Evolutionary conservation across 208 protist species (phyloP), one percentile per base, ranked within the genome.

Genomic region (Trypanosoma cruzi): DNA sequence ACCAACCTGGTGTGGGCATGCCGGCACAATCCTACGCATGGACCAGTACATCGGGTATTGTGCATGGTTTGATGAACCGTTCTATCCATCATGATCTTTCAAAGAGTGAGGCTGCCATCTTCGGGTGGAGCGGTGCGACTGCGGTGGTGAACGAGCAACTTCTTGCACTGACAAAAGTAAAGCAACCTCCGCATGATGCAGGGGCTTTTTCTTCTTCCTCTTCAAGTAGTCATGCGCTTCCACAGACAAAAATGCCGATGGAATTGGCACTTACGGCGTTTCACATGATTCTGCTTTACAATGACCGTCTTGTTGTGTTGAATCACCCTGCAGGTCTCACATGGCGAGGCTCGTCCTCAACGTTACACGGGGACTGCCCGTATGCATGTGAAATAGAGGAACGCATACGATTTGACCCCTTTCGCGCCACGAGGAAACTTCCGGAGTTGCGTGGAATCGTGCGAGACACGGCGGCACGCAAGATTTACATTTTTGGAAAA

Each of bases 281-380:
- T 64, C 96, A 99, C 79, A 96, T 98, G 64, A 40, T 98, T 14
- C 34, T 98, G n/a, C 37, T 97, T 1, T 98, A 97, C 68, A 70
- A 72, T 13, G 78, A 89, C 34, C 80, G 82, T 14, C 80, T 94
- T 42, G 48, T 96, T 46, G 92, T 96, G 46, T 65, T 97, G 11
- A 84, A 89, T 66, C 86, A 94, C 34, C 90, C 90, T 7, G 67
- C 92, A 16, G 90, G 92, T n/a, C 65, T 94, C 22, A 68, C 85
- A 24, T 94, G 88, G 86, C 61, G 84, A 29, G 37, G 71, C 18
- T 40, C 64, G 18, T 64, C 68, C 20, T 77, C 74, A 13, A 65
- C 61, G 10, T 55, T 63, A 16, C 61, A 58, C 22, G 64, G 67
- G 22, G 61, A 62, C 42, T 13, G 29, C 32, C 56, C 87, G 4